A percentile compares a stretch with the other conserved stretches of the same genome.
Evolutionary conservation across 2,329 filamentous ascomycete genomes (phyloP).

Genomic region (Zymoseptoria tritici): DNA sequence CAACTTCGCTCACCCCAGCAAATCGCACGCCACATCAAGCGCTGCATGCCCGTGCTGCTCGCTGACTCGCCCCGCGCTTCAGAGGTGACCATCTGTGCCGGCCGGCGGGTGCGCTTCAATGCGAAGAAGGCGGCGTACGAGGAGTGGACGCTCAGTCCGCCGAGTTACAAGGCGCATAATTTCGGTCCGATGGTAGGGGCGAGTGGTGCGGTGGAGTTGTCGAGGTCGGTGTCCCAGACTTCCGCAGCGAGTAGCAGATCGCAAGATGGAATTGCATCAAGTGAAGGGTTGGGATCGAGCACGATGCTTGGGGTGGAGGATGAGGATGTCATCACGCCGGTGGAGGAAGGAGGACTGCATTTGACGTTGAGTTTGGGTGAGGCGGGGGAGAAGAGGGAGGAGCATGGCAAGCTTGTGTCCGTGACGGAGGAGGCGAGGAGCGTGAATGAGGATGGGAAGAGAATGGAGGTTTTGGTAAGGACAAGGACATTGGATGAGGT

Average conservation of each 20-base stretch:
- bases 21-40: constrained; percentile 38
- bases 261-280: background rate
- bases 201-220: background rate
- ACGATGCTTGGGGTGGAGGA: constrained; percentile 10
- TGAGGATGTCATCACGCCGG: constrained; percentile 14
- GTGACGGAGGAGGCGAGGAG: background rate
- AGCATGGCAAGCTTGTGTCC: background rate
- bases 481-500: background rate
- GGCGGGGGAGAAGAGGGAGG: background rate
- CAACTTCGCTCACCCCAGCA: constrained; percentile 32
- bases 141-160: constrained; percentile 37
- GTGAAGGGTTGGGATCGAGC: constrained; percentile 6
- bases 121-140: constrained; percentile 36
- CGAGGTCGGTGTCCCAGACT: background rate
- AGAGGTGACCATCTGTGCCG: constrained; percentile 38
- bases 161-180: constrained; percentile 33
- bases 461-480: background rate
- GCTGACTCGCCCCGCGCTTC: constrained; percentile 38
- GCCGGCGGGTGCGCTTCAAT: constrained; percentile 39
- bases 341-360: constrained; percentile 6
- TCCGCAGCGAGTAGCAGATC: background rate
- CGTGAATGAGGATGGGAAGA: background rate
- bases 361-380: background rate
- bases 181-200: constrained; percentile 3
- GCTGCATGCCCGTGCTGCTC: constrained; percentile 41